Percentiles rank a stretch among this genome's conserved stretches.
phyloP scores from a whole-genome alignment of 2,329 filamentous ascomycete species.

The Talaromyces sp. region DNA sequence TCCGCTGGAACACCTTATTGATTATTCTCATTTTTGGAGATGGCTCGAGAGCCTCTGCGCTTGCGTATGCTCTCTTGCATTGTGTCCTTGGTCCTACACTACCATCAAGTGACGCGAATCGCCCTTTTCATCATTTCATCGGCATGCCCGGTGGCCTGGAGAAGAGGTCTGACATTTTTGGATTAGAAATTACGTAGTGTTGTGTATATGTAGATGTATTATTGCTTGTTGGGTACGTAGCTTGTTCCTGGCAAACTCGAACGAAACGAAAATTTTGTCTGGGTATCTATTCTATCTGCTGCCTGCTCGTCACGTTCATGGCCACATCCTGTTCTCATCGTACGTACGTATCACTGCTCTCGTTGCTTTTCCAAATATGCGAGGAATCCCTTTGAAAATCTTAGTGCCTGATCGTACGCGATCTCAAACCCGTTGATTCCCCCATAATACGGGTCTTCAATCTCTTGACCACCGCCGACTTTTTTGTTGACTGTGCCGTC shows the following conservation, averaged over 20 bases:
- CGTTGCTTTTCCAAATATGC: constrained; percentile 50
- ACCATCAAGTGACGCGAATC: constrained; percentile 67
- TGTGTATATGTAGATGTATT: no score
- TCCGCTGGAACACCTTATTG: constrained; percentile 67
- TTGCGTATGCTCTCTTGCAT: constrained; percentile 66
- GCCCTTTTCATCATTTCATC: constrained; percentile 61
- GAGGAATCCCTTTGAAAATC: constrained; percentile 76
- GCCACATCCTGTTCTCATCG: neutral
- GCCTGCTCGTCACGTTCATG: neutral
- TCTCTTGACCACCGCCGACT: constrained; percentile 60
- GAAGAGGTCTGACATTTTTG: constrained; percentile 48
- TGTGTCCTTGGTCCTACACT: constrained; percentile 77
- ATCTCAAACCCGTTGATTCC: constrained; percentile 74
- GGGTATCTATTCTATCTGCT: neutral
- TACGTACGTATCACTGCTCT: neutral
- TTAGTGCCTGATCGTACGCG: constrained; percentile 79
- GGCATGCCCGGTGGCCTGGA: constrained; percentile 57
- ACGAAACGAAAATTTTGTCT: neutral
- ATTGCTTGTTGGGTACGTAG: no score
- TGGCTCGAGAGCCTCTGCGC: constrained; percentile 60
- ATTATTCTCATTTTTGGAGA: constrained; percentile 79
- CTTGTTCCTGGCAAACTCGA: neutral
- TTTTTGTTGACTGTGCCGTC: constrained; percentile 44
- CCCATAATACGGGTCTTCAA: constrained; percentile 93
- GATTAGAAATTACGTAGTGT: neutral